Evolutionary conservation across 225 moss, liverwort and hornwort species (phyloP).

Genomic region (Polytrichum commune): DNA sequence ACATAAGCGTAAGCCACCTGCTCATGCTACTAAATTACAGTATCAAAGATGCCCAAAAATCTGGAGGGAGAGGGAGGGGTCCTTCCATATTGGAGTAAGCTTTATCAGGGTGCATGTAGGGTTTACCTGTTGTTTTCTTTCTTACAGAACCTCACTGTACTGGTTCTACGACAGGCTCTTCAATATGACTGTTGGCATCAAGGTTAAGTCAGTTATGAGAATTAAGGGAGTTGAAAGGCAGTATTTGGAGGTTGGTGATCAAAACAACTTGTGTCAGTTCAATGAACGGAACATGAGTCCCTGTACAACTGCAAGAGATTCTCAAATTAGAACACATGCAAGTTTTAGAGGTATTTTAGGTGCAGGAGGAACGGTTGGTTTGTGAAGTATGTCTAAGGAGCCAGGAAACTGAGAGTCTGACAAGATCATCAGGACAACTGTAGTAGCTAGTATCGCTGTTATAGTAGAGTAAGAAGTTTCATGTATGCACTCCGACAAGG

Average conservation of each 20-base stretch:
- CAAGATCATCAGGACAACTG: neutral
- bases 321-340: neutral
- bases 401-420: constrained; percentile 6
- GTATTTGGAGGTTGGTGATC: neutral
- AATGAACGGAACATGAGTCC: neutral
- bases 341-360: neutral
- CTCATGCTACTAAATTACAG: constrained; percentile 1
- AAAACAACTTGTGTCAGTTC: no score
- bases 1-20: constrained; percentile 17
- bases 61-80: no score
- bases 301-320: neutral
- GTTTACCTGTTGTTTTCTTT: neutral
- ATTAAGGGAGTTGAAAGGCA: neutral
- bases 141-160: neutral
- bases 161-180: neutral
- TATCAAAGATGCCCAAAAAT: neutral
- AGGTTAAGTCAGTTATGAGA: neutral
- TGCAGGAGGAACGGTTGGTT: neutral
- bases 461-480: neutral
- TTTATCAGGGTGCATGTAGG: neutral
- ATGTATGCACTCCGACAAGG: neutral
- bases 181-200: neutral
- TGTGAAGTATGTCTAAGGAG: neutral
- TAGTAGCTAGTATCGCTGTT: neutral
- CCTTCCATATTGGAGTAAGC: no score